Evolutionary conservation across 2,329 filamentous ascomycete species (phyloP).

Genomic region (Dactylonectria estremocensis): DNA sequence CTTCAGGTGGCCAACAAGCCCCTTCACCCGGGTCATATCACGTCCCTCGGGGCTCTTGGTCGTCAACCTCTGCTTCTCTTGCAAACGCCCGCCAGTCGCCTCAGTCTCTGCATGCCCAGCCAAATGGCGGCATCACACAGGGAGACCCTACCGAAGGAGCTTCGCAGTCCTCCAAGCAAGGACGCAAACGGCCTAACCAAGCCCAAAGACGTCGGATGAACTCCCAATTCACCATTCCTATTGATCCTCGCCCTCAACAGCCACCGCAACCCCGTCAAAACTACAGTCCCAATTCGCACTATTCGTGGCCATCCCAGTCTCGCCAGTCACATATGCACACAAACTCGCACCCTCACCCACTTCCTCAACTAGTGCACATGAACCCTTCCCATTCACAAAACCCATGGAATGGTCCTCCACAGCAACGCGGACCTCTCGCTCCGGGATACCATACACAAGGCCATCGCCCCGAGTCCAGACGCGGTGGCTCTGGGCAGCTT

Average conservation of each 20-base stretch:
- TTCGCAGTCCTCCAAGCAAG: slow-evolving; percentile 47
- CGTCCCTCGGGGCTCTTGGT: slow-evolving; percentile 1
- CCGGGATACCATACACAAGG: slow-evolving; percentile 22
- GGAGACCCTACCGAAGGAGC: slow-evolving; percentile 21
- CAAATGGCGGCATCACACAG: not conserved
- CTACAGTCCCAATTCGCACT: slow-evolving; percentile 49
- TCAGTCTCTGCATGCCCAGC: slow-evolving; percentile 5
- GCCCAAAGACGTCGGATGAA: slow-evolving; percentile 76
- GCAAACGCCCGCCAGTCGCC: slow-evolving; percentile 11
- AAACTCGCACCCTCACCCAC: slow-evolving; percentile 41
- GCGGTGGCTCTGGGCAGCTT: slow-evolving; percentile 33
- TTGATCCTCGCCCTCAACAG: slow-evolving; percentile 63
- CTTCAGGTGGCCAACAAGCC: slow-evolving; percentile 43
- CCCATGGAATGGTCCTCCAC: slow-evolving; percentile 43
- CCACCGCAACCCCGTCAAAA: slow-evolving; percentile 49
- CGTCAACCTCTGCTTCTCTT: not conserved
- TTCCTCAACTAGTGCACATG: slow-evolving; percentile 32
- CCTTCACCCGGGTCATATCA: slow-evolving; percentile 25
- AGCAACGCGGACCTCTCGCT: slow-evolving; percentile 42
- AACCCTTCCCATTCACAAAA: slow-evolving; percentile 36
- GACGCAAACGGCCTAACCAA: slow-evolving; percentile 71
- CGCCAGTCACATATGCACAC: slow-evolving; percentile 43
- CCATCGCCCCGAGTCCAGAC: slow-evolving; percentile 24
- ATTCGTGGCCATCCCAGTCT: slow-evolving; percentile 43
- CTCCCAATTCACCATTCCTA: slow-evolving; percentile 69